Conservation (phyloP, 2,329 filamentous ascomycete genomes). For the Colletotrichum sublineola region DNA sequence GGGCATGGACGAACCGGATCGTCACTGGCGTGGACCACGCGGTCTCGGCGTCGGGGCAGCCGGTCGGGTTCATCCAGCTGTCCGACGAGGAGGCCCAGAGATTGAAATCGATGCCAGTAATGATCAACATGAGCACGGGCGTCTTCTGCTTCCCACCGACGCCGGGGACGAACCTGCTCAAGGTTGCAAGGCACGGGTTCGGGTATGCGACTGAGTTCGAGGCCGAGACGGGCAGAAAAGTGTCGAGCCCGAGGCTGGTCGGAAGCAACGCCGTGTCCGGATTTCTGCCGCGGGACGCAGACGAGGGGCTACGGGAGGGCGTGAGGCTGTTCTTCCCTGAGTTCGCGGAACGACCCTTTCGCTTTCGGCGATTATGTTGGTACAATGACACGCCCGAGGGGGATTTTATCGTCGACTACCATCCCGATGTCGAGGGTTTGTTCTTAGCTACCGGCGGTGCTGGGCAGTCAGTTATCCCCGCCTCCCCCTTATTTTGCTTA, state of each 20-base stretch:
- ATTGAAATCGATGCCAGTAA: slow-evolving; percentile 69
- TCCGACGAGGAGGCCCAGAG: slow-evolving; percentile 67
- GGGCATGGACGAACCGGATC: slow-evolving; percentile 71
- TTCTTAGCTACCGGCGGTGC: slow-evolving; percentile 64
- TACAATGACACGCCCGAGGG: slow-evolving; percentile 75
- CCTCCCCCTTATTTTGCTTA: slow-evolving; percentile 59
- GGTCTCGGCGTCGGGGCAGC: slow-evolving; percentile 74
- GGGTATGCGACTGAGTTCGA: slow-evolving; percentile 66
- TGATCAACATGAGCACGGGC: slow-evolving; percentile 67
- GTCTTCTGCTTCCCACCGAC: slow-evolving; percentile 69
- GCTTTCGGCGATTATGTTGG: slow-evolving; percentile 66
- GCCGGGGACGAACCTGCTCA: slow-evolving; percentile 64
- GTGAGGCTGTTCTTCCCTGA: slow-evolving; percentile 67
- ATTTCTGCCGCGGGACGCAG: slow-evolving; percentile 73
- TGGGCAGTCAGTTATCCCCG: slow-evolving; percentile 60
- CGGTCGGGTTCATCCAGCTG: slow-evolving; percentile 74
- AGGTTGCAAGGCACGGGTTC: slow-evolving; percentile 71
- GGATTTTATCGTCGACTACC: slow-evolving; percentile 71
- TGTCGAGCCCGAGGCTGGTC: slow-evolving; percentile 69
- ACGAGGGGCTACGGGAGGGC: slow-evolving; percentile 64
- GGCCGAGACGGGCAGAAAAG: slow-evolving; percentile 54
- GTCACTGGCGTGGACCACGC: slow-evolving; percentile 71
- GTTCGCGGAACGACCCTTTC: slow-evolving; percentile 54
- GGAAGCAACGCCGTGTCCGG: slow-evolving; percentile 74
- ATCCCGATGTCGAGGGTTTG: slow-evolving; percentile 61